Evolutionary conservation across 1,139 yeast species (phyloP).

Genomic region (Nakaseomyces delphensis): DNA sequence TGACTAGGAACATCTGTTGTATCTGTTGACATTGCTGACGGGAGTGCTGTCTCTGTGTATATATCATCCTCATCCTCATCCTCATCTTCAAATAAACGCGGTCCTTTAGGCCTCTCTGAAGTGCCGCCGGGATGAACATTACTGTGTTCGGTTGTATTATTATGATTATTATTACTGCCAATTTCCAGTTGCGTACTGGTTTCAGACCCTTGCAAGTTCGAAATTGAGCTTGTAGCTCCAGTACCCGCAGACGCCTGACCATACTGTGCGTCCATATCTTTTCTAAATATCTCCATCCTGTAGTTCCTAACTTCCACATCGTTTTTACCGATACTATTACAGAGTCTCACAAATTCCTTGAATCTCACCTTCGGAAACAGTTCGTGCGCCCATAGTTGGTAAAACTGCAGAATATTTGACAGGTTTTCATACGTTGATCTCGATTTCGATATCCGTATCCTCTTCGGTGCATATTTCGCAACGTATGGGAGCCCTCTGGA

Average conservation of each 20-base stretch:
- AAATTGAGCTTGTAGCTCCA: no score
- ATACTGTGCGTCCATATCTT: constrained; percentile 20
- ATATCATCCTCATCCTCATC: constrained; percentile 10
- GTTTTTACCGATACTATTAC: constrained; percentile 24
- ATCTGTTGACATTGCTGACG: not conserved
- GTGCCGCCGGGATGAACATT: not conserved
- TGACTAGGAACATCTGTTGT: constrained; percentile 6
- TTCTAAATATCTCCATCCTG: constrained; percentile 21
- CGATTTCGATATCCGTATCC: constrained; percentile 38
- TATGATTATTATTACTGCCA: not conserved
- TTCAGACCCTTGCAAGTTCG: not conserved
- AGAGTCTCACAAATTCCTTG: constrained; percentile 42
- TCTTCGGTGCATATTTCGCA: constrained; percentile 35
- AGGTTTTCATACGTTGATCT: constrained; percentile 37
- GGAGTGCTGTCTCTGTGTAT: constrained; percentile 6
- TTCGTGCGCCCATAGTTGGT: constrained; percentile 81
- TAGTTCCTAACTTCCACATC: constrained; percentile 25
- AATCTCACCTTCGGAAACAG: constrained; percentile 73
- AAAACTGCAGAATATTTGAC: constrained; percentile 47
- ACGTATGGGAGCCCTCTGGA: constrained; percentile 43
- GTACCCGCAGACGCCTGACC: no score
- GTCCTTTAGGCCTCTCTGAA: constrained; percentile 7
- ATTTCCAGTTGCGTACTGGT: constrained; percentile 4
- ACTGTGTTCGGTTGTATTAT: not conserved
- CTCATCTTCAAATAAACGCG: constrained; percentile 6